Conservation (phyloP, 148 eudicot species). For the Camellia granthamiana region DNA sequence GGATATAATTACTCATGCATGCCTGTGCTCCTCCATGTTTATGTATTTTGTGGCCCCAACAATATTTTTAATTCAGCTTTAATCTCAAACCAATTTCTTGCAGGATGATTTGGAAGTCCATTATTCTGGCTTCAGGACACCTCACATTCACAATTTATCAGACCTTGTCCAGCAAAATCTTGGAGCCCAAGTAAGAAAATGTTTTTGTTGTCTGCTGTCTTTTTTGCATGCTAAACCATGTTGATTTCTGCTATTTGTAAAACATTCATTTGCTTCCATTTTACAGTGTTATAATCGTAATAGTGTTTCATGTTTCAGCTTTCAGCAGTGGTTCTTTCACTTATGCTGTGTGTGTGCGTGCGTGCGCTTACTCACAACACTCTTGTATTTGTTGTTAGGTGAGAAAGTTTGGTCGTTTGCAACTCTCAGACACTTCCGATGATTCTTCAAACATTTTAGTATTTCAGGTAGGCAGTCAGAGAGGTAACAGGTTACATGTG, state of each 20-base stretch:
- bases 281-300: neutral
- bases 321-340: constrained; percentile 1
- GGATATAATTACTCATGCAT: neutral
- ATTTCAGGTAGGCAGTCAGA: constrained; percentile 60
- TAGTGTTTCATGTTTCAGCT: neutral
- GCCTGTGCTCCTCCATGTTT: neutral
- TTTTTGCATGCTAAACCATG: neutral
- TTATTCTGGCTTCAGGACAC: constrained; percentile 80
- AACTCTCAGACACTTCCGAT: constrained; percentile 63
- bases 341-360: neutral
- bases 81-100: constrained; percentile 16
- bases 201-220: neutral
- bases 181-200: constrained; percentile 45
- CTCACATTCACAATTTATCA: constrained; percentile 86
- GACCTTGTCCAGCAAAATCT: constrained; percentile 73
- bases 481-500: neutral
- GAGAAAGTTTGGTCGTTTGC: constrained; percentile 51
- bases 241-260: neutral
- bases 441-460: constrained; percentile 71
- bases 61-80: constrained; percentile 6
- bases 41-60: neutral
- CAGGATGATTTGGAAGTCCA: constrained; percentile 80
- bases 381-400: constrained; percentile 33
- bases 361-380: neutral
- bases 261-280: constrained; percentile 1